These are phyloP conservation scores for Dactylellina leptospora DNA, from an alignment of 2,329 filamentous ascomycete genomes.

Conservation along the genomic window DNA sequence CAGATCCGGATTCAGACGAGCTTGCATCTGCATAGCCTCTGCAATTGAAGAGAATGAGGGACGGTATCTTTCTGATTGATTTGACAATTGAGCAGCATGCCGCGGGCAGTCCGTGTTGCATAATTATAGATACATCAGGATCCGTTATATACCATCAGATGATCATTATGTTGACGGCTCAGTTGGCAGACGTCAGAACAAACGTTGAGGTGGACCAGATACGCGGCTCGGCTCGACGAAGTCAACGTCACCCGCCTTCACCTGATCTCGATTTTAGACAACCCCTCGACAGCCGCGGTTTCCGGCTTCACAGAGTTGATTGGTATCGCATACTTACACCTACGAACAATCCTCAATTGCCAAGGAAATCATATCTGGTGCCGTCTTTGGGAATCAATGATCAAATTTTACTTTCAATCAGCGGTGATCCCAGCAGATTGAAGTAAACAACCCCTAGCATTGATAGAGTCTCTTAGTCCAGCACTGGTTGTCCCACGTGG, in stretches of 20 bases:
- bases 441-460: slow-evolving; percentile 18
- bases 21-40: no score
- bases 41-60: no score
- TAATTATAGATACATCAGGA: no score
- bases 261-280: slow-evolving; percentile 26
- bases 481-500: slow-evolving; percentile 48
- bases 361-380: not conserved
- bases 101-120: not conserved
- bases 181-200: slow-evolving; percentile 33
- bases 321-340: not conserved
- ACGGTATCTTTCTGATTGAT: no score
- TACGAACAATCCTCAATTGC: not conserved
- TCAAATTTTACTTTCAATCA: slow-evolving; percentile 34
- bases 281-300: slow-evolving; percentile 36
- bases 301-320: no score
- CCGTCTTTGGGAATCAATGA: not conserved
- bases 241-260: slow-evolving; percentile 43
- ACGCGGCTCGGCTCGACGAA: slow-evolving; percentile 47
- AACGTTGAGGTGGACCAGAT: slow-evolving; percentile 36
- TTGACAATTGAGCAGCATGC: not conserved
- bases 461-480: slow-evolving; percentile 22
- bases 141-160: slow-evolving; percentile 20
- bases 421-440: slow-evolving; percentile 17
- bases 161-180: slow-evolving; percentile 21
- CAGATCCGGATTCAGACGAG: no score